phyloP scores from a whole-genome alignment of 2,329 filamentous ascomycete genomes.

The Bipolaris victoriae region DNA sequence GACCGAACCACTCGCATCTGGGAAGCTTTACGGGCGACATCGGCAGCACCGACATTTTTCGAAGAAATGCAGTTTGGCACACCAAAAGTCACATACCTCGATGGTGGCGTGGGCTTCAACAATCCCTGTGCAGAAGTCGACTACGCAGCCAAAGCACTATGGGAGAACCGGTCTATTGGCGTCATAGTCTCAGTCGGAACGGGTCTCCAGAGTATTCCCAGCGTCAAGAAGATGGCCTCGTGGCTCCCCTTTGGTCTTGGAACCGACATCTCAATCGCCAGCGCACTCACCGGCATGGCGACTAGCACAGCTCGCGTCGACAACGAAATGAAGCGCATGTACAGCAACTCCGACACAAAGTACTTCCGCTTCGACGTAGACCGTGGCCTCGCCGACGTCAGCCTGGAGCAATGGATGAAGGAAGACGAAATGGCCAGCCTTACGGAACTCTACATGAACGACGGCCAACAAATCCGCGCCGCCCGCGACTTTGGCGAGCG shows the following conservation, averaged over 20 bases:
- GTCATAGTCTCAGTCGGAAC: slow-evolving; percentile 51
- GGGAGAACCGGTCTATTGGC: slow-evolving; percentile 46
- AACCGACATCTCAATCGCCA: slow-evolving; percentile 46
- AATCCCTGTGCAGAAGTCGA: slow-evolving; percentile 61
- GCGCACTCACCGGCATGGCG: slow-evolving; percentile 48
- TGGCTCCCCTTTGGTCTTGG: slow-evolving; percentile 51
- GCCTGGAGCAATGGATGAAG: slow-evolving; percentile 51
- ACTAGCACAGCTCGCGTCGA: slow-evolving; percentile 48
- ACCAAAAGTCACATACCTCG: slow-evolving; percentile 56
- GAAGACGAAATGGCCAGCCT: slow-evolving; percentile 50
- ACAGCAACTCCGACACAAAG: slow-evolving; percentile 43
- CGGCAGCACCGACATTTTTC: slow-evolving; percentile 59
- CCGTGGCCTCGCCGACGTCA: slow-evolving; percentile 47
- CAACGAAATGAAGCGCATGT: slow-evolving; percentile 52
- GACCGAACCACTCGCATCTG: slow-evolving; percentile 52
- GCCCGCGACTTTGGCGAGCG: slow-evolving; percentile 43
- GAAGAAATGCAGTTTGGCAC: slow-evolving; percentile 58
- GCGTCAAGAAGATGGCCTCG: slow-evolving; percentile 44
- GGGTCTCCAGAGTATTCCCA: slow-evolving; percentile 47
- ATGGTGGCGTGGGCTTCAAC: slow-evolving; percentile 58
- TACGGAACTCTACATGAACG: slow-evolving; percentile 50
- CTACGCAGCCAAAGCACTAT: slow-evolving; percentile 53
- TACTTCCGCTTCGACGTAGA: slow-evolving; percentile 52
- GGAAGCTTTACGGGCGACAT: slow-evolving; percentile 60
- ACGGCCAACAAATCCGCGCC: slow-evolving; percentile 39